Percentiles rank a stretch among this genome's conserved stretches.
phyloP scores from a whole-genome alignment of 768 basidiomycete genomes.

The Cystofilobasidium capitatum region DNA sequence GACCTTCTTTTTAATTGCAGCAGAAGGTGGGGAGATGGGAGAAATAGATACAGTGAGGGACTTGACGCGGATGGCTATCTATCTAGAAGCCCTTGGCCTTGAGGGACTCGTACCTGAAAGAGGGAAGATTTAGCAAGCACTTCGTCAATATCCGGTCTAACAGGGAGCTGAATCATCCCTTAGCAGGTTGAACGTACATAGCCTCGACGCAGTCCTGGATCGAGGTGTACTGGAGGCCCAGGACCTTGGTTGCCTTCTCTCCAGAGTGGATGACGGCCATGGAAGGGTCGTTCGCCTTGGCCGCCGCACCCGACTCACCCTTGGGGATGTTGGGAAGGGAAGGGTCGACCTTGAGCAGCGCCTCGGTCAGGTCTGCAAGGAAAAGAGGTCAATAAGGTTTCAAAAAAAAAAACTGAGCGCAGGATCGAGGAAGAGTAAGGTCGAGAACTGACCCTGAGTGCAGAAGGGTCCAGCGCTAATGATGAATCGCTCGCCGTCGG shows the following conservation, averaged over 20 bases:
- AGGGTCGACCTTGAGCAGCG: slow-evolving; percentile 10
- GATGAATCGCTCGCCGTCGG: slow-evolving; percentile 54
- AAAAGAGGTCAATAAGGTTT: no score
- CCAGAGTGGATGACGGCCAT: slow-evolving; percentile 15
- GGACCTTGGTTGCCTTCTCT: slow-evolving; percentile 9
- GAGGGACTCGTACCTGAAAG: background rate
- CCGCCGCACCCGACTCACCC: slow-evolving; percentile 8
- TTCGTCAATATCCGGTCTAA: no score
- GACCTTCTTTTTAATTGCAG: no score
- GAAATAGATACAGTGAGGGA: no score
- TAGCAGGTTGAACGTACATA: slow-evolving; percentile 10
- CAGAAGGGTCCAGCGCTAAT: slow-evolving; percentile 38
- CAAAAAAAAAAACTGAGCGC: no score
- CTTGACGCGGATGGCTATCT: no score
- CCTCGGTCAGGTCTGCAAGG: slow-evolving; percentile 19
- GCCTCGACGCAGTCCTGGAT: slow-evolving; percentile 8
- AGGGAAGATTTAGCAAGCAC: no score
- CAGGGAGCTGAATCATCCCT: no score
- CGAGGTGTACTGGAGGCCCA: slow-evolving; percentile 21
- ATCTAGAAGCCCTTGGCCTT: background rate
- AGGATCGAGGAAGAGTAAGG: no score
- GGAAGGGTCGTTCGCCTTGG: slow-evolving; percentile 14
- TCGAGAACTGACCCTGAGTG: background rate
- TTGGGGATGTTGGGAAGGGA: slow-evolving; percentile 3
- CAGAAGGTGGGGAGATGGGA: no score